Evolutionary conservation across 139 green algal genomes (phyloP), one percentile per base, ranked within the genome.

Genomic region (Spirogloea muscicola): DNA sequence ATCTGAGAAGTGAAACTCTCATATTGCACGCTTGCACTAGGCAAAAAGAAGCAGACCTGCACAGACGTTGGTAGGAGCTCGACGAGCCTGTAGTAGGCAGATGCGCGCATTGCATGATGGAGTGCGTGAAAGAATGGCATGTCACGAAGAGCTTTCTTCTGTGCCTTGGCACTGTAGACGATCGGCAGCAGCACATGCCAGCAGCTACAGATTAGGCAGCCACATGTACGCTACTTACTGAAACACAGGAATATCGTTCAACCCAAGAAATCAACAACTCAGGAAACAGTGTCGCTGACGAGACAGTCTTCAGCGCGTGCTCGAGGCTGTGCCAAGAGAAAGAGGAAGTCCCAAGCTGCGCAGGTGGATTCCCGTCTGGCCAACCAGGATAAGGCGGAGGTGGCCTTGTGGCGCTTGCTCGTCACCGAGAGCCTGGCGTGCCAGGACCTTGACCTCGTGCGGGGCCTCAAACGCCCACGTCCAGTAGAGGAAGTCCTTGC

Each of bases 381-480:
- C 40, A 6, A 62, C 52, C 52, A 87, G 49, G 36, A 87, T 63
- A 16, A 87, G 44, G 0, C 82, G 68, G 10, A 87, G 41, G 73
- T 87, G 83, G 39, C 83, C 83, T 61, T 78, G 64, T 1, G 75
- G 58, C 29, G 49, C 57, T 27, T 67, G 60, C 1, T 82, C 58
- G 38, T 88, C 82, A 3, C 84, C 84, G 3, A 88, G 74, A 38
- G 71, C 70, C 36, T 66, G 33, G 5, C 82, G 59, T 3, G 85
- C 72, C 7, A 84, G 64, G 13, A 31, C 64, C 60, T 88, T 88
- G 37, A 88, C 68, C 34, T 65, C 48, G 16, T 68, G 58, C 1
- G 82, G 77, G 44, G 52, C 65, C 66, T 88, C 84, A 67, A 88
- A 88, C 1, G 84, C 84, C 77, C 77, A 86, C 29, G 74, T 61